Evolutionary conservation across 495 filamentous ascomycete genomes (phyloP).

Genomic region (Neohortaea acidophila): DNA sequence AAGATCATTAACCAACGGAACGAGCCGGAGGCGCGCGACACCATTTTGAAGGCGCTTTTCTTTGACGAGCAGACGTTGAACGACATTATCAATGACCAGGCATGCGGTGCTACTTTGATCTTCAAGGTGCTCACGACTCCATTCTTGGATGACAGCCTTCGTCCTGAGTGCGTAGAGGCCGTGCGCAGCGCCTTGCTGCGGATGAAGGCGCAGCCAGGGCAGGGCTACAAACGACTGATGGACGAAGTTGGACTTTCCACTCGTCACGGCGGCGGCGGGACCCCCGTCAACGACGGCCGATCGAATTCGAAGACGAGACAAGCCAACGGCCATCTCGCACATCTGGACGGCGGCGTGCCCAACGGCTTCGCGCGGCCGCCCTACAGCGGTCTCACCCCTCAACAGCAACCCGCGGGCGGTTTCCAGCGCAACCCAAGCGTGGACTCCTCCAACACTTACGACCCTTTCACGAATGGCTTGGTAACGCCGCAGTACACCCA

Average conservation of each 20-base stretch:
- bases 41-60: slow-evolving; percentile 81
- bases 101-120: slow-evolving; percentile 85
- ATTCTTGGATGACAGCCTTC: slow-evolving; percentile 88
- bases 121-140: slow-evolving; percentile 97
- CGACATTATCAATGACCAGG: slow-evolving; percentile 79
- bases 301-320: slow-evolving; percentile 40
- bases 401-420: slow-evolving; percentile 21
- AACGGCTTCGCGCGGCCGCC: slow-evolving; percentile 18
- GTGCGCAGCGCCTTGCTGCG: slow-evolving; percentile 77
- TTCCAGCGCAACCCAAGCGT: slow-evolving; percentile 42
- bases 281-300: slow-evolving; percentile 16
- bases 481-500: slow-evolving; percentile 37
- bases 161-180: slow-evolving; percentile 73
- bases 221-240: slow-evolving; percentile 97
- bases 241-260: slow-evolving; percentile 83
- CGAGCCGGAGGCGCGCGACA: slow-evolving; percentile 85
- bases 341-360: slow-evolving; percentile 17
- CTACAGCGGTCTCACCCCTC: slow-evolving; percentile 30
- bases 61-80: slow-evolving; percentile 84
- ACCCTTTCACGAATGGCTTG: slow-evolving; percentile 39
- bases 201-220: slow-evolving; percentile 81
- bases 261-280: slow-evolving; percentile 32
- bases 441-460: slow-evolving; percentile 37
- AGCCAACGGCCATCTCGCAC: slow-evolving; percentile 25
- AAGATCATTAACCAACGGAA: slow-evolving; percentile 98